A percentile compares a stretch with the other conserved stretches of the same genome.
phyloP scores from a whole-genome alignment of 2,329 filamentous ascomycete genomes.

The Nemania sp. region DNA sequence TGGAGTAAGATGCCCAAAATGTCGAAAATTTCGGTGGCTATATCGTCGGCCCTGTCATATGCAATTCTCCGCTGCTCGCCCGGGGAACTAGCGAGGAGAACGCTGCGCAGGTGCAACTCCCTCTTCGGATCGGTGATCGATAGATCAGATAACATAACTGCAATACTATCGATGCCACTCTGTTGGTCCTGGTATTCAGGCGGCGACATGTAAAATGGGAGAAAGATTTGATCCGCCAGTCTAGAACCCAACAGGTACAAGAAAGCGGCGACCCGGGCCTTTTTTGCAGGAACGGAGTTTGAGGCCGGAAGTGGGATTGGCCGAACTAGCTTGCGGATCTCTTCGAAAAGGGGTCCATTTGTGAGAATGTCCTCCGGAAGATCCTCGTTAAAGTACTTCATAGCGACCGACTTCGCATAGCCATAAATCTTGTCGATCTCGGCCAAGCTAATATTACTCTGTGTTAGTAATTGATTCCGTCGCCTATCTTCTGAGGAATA shows the following conservation, averaged over 20 bases:
- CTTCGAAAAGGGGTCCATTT: conserved; percentile 10
- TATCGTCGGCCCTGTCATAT: conserved; percentile 4
- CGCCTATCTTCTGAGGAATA: background rate
- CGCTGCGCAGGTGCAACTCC: conserved; percentile 34
- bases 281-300: conserved; percentile 32
- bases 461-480: conserved; percentile 12
- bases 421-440: conserved; percentile 34
- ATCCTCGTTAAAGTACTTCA: conserved; percentile 24
- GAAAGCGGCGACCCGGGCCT: conserved; percentile 25
- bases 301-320: conserved; percentile 28
- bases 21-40: conserved; percentile 10
- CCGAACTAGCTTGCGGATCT: background rate
- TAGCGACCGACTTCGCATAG: conserved; percentile 18
- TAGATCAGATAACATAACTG: conserved; percentile 25
- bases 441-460: conserved; percentile 11
- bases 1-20: conserved; percentile 11
- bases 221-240: conserved; percentile 26
- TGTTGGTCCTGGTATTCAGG: conserved; percentile 5
- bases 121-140: conserved; percentile 21
- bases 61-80: conserved; percentile 25
- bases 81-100: conserved; percentile 21
- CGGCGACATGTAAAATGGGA: conserved; percentile 25
- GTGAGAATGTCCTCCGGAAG: conserved; percentile 18
- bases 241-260: conserved; percentile 18
- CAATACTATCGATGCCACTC: conserved; percentile 22